Conservation (phyloP, 73 alveolate species). For the Uronychia binucleata region DNA sequence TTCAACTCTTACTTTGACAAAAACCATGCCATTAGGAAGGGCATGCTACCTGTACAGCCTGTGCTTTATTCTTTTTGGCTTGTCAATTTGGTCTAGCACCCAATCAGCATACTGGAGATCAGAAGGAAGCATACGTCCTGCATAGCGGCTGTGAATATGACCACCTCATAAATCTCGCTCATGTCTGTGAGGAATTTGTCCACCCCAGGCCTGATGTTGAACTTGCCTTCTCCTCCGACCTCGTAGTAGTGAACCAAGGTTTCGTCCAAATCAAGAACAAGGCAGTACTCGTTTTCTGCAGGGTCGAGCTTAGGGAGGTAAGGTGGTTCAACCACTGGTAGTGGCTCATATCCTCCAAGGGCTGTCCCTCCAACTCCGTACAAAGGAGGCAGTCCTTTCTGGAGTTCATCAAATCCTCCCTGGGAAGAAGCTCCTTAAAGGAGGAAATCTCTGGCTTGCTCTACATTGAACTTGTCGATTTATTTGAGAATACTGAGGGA, state of each 20-base stretch:
- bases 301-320: conserved; percentile 63
- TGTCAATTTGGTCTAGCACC: conserved; percentile 91
- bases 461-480: not conserved
- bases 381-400: conserved; percentile 52
- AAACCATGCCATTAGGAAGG: conserved; percentile 78
- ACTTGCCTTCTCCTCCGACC: conserved; percentile 89
- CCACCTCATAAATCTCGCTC: conserved; percentile 92
- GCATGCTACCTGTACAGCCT: conserved; percentile 96
- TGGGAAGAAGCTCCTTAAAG: not conserved
- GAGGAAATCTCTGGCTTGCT: not conserved
- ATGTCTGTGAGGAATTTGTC: conserved; percentile 88
- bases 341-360: conserved; percentile 54
- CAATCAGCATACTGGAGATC: conserved; percentile 84
- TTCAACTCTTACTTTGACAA: conserved; percentile 58
- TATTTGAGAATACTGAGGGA: not conserved
- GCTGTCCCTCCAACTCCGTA: conserved; percentile 73
- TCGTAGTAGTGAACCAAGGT: conserved; percentile 96
- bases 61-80: conserved; percentile 68
- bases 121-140: conserved; percentile 63
- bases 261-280: conserved; percentile 97
- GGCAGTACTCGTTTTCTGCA: conserved; percentile 75
- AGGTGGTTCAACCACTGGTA: conserved; percentile 70
- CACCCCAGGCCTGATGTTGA: conserved; percentile 91
- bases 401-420: conserved; percentile 29
- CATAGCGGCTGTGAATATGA: conserved; percentile 98